These are phyloP conservation scores for Capronia americana DNA, from an alignment of 2,329 filamentous ascomycete species.

Conservation along the genomic window DNA sequence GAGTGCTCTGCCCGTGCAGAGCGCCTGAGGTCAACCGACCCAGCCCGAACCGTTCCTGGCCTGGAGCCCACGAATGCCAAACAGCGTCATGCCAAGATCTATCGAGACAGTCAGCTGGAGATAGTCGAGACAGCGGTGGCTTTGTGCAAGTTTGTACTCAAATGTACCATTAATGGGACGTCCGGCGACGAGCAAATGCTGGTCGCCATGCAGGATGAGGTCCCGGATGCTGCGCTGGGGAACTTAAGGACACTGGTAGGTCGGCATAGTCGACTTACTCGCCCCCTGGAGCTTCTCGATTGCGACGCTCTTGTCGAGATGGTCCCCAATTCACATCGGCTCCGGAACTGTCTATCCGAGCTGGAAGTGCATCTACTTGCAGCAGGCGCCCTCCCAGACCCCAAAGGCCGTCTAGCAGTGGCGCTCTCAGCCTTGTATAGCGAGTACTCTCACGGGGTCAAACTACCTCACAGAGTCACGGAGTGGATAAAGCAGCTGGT, in stretches of 20 bases:
- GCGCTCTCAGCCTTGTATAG: constrained; percentile 37
- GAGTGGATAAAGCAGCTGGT: constrained; percentile 44
- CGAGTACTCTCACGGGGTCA: constrained; percentile 32
- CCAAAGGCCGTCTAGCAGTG: constrained; percentile 35
- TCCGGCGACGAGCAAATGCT: constrained; percentile 18
- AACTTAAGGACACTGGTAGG: constrained; percentile 26
- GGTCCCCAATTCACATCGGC: constrained; percentile 24
- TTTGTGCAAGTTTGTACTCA: constrained; percentile 49
- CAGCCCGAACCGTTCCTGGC: constrained; percentile 15
- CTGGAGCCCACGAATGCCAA: constrained; percentile 47
- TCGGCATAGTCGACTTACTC: constrained; percentile 31
- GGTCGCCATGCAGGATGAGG: constrained; percentile 20
- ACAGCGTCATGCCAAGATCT: constrained; percentile 50
- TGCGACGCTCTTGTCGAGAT: constrained; percentile 30
- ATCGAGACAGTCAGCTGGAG: constrained; percentile 50
- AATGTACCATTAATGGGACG: constrained; percentile 42
- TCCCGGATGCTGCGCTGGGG: constrained; percentile 18
- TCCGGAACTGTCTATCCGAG: constrained; percentile 27
- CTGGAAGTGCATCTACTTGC: constrained; percentile 21
- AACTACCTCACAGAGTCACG: constrained; percentile 45
- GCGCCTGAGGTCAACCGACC: constrained; percentile 44
- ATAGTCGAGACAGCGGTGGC: constrained; percentile 50
- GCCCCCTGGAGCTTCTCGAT: constrained; percentile 34
- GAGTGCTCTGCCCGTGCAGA: constrained; percentile 50
- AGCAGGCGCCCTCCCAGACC: not conserved